Conservation (phyloP, 202 grass and related monocot genomes). For the Miscanthus sacchariflorus region DNA sequence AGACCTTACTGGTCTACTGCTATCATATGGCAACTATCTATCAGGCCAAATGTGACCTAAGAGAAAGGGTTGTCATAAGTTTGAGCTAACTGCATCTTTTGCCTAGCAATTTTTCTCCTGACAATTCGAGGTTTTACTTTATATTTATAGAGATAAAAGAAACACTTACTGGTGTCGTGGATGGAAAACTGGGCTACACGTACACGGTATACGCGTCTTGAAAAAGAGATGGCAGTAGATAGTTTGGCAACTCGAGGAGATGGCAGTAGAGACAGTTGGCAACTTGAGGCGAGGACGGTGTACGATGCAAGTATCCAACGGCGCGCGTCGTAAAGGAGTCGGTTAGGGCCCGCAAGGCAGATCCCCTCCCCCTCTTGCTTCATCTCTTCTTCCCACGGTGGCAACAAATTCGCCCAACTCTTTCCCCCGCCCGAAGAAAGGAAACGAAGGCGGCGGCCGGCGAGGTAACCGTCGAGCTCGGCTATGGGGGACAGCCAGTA, state of each 20-base stretch:
- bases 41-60: neutral
- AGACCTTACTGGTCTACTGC: neutral
- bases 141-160: too few relatives aligned
- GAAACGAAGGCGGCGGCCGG: neutral
- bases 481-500: constrained; percentile 78
- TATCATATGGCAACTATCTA: neutral
- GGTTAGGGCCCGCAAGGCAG: too few relatives aligned
- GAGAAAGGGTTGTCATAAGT: neutral
- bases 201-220: too few relatives aligned
- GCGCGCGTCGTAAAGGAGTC: neutral
- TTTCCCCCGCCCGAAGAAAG: neutral
- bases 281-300: too few relatives aligned
- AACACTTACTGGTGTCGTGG: neutral
- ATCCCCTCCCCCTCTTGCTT: neutral
- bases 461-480: neutral
- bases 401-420: neutral
- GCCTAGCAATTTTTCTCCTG: neutral
- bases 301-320: too few relatives aligned
- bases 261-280: too few relatives aligned
- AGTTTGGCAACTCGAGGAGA: too few relatives aligned
- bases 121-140: neutral
- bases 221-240: too few relatives aligned
- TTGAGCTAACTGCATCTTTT: neutral
- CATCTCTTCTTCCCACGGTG: neutral
- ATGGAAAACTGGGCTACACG: too few relatives aligned